These are phyloP conservation scores for Diplosphaera chodatii DNA, from an alignment of 139 green algal species.

Conservation along the genomic window DNA sequence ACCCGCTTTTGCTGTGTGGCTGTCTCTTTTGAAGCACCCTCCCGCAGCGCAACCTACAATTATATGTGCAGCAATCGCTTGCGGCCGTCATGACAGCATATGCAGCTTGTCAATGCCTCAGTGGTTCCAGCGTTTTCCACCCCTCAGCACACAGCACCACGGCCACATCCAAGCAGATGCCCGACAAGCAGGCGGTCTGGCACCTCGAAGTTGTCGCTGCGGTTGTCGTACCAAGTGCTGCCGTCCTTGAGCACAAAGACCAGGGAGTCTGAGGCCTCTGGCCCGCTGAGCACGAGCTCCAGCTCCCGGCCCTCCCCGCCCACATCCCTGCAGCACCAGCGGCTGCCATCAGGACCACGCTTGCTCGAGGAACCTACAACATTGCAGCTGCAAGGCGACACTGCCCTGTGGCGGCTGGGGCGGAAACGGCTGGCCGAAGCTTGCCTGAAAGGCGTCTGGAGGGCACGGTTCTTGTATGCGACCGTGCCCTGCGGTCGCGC, in stretches of 20 bases:
- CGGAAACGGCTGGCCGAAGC: too few relatives aligned
- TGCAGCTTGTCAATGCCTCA: too few relatives aligned
- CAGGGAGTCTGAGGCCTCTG: conserved; percentile 71
- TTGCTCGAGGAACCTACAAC: too few relatives aligned
- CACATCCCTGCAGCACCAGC: neutral
- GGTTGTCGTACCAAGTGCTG: conserved; percentile 64
- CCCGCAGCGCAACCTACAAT: neutral
- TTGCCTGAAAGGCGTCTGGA: conserved; percentile 85
- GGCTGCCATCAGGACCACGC: too few relatives aligned
- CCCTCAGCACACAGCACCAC: too few relatives aligned
- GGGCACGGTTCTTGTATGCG: conserved; percentile 90
- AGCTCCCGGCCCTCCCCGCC: conserved; percentile 15
- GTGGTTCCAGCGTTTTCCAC: too few relatives aligned
- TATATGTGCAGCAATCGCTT: too few relatives aligned
- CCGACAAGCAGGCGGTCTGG: neutral
- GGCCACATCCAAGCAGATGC: too few relatives aligned
- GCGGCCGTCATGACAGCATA: too few relatives aligned
- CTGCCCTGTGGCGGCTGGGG: too few relatives aligned
- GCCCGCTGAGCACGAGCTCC: conserved; percentile 34
- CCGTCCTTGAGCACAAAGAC: conserved; percentile 96
- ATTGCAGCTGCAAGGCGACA: too few relatives aligned
- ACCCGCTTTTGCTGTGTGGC: conserved; percentile 2
- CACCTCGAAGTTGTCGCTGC: conserved; percentile 82
- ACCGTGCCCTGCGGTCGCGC: conserved; percentile 70
- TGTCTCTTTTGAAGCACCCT: neutral